Evolutionary conservation across 2,329 filamentous ascomycete genomes (phyloP).

Genomic region (Diaporthe helianthi): DNA sequence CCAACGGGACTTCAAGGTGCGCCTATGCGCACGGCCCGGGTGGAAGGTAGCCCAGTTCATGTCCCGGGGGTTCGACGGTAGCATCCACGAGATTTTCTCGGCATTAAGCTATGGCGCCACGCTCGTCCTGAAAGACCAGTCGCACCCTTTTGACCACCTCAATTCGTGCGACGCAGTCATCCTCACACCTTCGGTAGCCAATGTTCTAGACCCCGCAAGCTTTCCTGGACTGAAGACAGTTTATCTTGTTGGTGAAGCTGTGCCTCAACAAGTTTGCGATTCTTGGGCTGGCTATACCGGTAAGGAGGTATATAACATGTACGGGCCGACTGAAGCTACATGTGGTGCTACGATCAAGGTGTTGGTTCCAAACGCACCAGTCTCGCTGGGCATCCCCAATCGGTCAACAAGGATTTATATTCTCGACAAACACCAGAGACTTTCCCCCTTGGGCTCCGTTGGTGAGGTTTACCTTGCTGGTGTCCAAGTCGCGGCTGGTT

Average conservation of each 20-base stretch:
- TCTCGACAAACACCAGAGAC: no score
- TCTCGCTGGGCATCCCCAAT: conserved; percentile 48
- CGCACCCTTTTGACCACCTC: conserved; percentile 44
- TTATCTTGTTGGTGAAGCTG: background rate
- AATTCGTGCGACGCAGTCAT: conserved; percentile 42
- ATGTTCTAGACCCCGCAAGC: conserved; percentile 42
- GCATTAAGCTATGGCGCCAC: conserved; percentile 49
- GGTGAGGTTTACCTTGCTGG: no score
- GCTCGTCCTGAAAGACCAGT: conserved; percentile 42
- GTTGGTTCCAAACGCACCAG: conserved; percentile 32
- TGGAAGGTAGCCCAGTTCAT: conserved; percentile 48
- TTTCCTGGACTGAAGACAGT: conserved; percentile 41
- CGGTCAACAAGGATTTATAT: conserved; percentile 49
- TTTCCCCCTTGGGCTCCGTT: no score
- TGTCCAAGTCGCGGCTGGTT: no score
- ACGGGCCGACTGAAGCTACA: background rate
- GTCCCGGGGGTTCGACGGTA: conserved; percentile 53
- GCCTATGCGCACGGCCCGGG: conserved; percentile 45
- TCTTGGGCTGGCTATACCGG: background rate
- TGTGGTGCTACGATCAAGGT: conserved; percentile 5
- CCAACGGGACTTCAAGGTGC: conserved; percentile 43
- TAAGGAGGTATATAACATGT: background rate
- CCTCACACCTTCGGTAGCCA: conserved; percentile 49
- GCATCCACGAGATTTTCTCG: conserved; percentile 50
- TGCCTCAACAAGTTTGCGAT: background rate